Evolutionary conservation across 768 basidiomycete species (phyloP), one percentile per base, ranked within the genome.

Genomic region (Mycena galericulata): DNA sequence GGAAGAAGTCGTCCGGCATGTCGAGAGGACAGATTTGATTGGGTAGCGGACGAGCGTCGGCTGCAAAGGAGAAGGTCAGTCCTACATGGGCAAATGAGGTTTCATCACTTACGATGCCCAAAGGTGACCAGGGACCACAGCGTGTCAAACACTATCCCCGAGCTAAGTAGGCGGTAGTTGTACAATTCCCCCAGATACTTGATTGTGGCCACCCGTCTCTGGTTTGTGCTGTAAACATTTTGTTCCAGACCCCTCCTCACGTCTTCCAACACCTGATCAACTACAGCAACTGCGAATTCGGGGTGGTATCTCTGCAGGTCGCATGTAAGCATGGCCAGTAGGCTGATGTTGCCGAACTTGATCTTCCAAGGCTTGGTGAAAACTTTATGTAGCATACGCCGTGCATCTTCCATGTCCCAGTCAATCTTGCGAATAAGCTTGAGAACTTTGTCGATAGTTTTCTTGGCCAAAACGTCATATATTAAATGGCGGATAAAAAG

Each of bases 281-380:
- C 92, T 29, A 99, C 90, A 14, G 89, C 86, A 55, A 98, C 87
- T 15, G 91, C 86, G 78, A 99, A 99, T 3, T 92, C 89, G 12
- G 96, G 92, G 71, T 95, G 95, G 79, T 97, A 98, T 29, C 95
- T 88, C 76, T 97, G 95, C 49, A 99, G 84, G 76, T 99, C 98
- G 75, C 97, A 97, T 3, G 97, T 92, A 65, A 99, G 83, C 89
- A 98, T 97, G 14, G 98, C 97, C 55, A 99, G 84, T 30, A 98
- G 85, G 62, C 91, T 88, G 73, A 99, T 89, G 75, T 94, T 97
- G 66, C 91, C 86, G 76, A 92, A 99, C 75, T 96, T 97, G 81
- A 98, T 88, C 78, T 99, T 99, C 96, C 97, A 98, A 3, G 97
- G 93, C 75, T 98, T 97, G n/a, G 94, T 94, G 82, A 99, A 99